These are phyloP conservation scores for Arxiozyma slooffiae DNA, from an alignment of 1,139 yeast genomes.

Conservation along the genomic window DNA sequence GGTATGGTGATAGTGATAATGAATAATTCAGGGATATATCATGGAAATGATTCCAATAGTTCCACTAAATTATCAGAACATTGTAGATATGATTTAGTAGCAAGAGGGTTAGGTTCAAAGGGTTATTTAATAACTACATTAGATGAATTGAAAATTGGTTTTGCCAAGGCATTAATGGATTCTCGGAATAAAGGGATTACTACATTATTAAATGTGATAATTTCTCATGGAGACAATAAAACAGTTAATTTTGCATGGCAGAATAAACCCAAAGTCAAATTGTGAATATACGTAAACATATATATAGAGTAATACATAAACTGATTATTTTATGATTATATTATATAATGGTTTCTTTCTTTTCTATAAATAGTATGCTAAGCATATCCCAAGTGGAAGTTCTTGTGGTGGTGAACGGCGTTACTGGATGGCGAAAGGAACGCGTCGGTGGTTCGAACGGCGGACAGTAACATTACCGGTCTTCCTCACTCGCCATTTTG, in stretches of 20 bases:
- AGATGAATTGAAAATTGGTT: conserved; percentile 34
- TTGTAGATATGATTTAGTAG: conserved; percentile 46
- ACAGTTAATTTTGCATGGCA: conserved; percentile 58
- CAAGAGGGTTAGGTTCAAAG: conserved; percentile 44
- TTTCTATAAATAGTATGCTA: background rate
- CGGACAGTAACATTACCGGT: background rate
- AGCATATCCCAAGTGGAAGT: background rate
- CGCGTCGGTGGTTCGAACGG: conserved; percentile 6
- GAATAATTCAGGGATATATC: conserved; percentile 62
- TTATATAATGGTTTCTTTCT: too few species aligned
- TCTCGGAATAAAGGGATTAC: conserved; percentile 29
- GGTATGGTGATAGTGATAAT: conserved; percentile 50
- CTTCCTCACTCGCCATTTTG: background rate
- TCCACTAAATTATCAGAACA: conserved; percentile 48
- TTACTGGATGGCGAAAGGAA: background rate
- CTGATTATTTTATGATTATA: too few species aligned
- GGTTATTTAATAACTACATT: conserved; percentile 40
- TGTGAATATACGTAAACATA: background rate
- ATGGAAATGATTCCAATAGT: conserved; percentile 36
- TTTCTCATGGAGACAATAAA: conserved; percentile 45
- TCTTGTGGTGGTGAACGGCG: background rate
- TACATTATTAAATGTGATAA: conserved; percentile 46
- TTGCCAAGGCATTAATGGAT: conserved; percentile 35
- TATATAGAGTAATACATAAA: too few species aligned
- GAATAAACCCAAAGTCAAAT: conserved; percentile 15